Percentiles rank a stretch among this genome's conserved stretches.
Conservation (phyloP, 176 grass and related monocot species). For the Elymus sibiricus region DNA sequence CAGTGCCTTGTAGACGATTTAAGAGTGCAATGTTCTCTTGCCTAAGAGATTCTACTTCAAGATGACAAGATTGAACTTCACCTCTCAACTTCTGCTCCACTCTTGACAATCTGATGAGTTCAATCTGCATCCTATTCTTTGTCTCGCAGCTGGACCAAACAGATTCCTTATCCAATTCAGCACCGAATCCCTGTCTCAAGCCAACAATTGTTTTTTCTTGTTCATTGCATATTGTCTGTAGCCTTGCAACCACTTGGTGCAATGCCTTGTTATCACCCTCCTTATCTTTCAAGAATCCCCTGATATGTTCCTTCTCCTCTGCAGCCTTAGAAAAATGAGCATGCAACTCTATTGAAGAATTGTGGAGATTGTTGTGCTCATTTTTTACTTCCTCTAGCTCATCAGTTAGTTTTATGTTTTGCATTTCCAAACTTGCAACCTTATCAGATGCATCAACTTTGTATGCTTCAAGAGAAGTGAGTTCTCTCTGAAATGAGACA, state of each 20-base stretch:
- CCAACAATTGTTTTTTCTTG: constrained; percentile 78
- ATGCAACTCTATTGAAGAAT: constrained; percentile 44
- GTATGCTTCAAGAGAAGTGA: constrained; percentile 62
- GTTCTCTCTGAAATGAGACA: constrained; percentile 86
- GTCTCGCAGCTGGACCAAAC: constrained; percentile 23
- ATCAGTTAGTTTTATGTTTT: constrained; percentile 44
- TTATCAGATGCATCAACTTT: constrained; percentile 30
- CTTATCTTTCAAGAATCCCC: constrained; percentile 65
- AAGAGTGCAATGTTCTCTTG: constrained; percentile 68
- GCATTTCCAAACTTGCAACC: constrained; percentile 39
- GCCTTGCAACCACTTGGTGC: constrained; percentile 59
- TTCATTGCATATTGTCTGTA: constrained; percentile 66
- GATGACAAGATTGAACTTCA: constrained; percentile 54
- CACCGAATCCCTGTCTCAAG: constrained; percentile 46
- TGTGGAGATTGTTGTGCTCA: constrained; percentile 48
- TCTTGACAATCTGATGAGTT: constrained; percentile 67
- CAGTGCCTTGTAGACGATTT: constrained; percentile 53
- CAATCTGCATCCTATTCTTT: constrained; percentile 48
- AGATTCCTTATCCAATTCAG: constrained; percentile 47
- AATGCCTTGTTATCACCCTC: constrained; percentile 60
- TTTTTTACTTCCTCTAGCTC: constrained; percentile 45
- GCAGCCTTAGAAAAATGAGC: constrained; percentile 46
- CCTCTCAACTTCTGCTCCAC: constrained; percentile 81
- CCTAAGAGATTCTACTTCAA: constrained; percentile 74
- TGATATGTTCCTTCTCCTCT: constrained; percentile 53